Evolutionary conservation across 371 early-diverging fungal species (phyloP).

Genomic region (Syncephalastrum monosporum): DNA sequence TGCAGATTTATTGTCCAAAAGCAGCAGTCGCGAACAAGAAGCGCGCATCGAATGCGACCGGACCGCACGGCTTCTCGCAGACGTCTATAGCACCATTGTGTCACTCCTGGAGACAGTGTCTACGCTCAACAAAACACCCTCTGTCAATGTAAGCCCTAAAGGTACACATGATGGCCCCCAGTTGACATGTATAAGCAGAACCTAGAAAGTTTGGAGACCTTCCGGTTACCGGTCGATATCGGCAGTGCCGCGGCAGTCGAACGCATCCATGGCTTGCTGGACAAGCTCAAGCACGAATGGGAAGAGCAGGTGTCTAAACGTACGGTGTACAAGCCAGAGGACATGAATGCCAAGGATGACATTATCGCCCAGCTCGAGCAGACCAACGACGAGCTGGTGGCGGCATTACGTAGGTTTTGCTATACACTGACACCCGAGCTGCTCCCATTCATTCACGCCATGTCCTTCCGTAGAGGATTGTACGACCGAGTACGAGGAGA

Average conservation of each 20-base stretch:
- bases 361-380: slow-evolving; percentile 22
- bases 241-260: slow-evolving; percentile 31
- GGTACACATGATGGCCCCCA: no score
- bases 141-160: no score
- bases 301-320: slow-evolving; percentile 27
- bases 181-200: background rate
- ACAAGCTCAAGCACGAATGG: slow-evolving; percentile 40
- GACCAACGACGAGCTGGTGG: slow-evolving; percentile 26
- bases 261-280: slow-evolving; percentile 34
- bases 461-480: slow-evolving; percentile 14
- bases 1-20: slow-evolving; percentile 24
- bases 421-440: background rate
- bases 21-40: slow-evolving; percentile 25
- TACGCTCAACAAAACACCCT: no score
- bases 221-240: slow-evolving; percentile 31
- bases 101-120: slow-evolving; percentile 17
- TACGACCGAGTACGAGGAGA: slow-evolving; percentile 27
- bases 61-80: slow-evolving; percentile 20
- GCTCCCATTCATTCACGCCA: background rate
- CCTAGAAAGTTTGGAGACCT: slow-evolving; percentile 16
- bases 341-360: slow-evolving; percentile 30
- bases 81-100: slow-evolving; percentile 25
- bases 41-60: slow-evolving; percentile 27
- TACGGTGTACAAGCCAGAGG: slow-evolving; percentile 27
- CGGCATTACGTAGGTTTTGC: slow-evolving; percentile 17